Evolutionary conservation across 2,329 filamentous ascomycete genomes (phyloP).

Genomic region (Phialophora expanda): DNA sequence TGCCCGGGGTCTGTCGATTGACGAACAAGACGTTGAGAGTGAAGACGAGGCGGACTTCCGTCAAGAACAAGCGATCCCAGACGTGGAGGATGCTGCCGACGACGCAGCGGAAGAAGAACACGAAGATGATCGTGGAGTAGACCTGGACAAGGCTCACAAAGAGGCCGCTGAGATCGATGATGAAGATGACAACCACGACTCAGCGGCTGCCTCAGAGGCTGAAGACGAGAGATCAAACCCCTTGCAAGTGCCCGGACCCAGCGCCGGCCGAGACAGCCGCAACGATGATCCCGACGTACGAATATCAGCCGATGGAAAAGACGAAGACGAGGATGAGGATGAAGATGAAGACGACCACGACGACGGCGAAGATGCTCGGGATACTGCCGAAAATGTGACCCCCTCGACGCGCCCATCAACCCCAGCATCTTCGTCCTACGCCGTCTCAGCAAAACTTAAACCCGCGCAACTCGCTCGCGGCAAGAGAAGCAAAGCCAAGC

Average conservation of each 20-base stretch:
- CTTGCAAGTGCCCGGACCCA: conserved; percentile 18
- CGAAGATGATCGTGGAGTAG: conserved; percentile 50
- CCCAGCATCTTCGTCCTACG: conserved; percentile 31
- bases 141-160: conserved; percentile 40
- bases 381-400: conserved; percentile 11
- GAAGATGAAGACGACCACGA: conserved; percentile 19
- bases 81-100: conserved; percentile 41
- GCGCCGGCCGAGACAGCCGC: conserved; percentile 42
- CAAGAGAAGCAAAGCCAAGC: conserved; percentile 53
- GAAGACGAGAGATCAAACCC: conserved; percentile 40
- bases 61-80: conserved; percentile 39
- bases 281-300: conserved; percentile 32
- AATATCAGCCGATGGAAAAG: conserved; percentile 33
- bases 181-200: conserved; percentile 31
- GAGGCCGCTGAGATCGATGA: conserved; percentile 45
- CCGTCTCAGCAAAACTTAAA: conserved; percentile 31
- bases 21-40: conserved; percentile 40
- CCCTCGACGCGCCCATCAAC: conserved; percentile 33
- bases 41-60: conserved; percentile 41
- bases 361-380: conserved; percentile 8
- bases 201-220: conserved; percentile 37
- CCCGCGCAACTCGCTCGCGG: conserved; percentile 32
- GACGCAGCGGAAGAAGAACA: conserved; percentile 42
- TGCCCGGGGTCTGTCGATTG: conserved; percentile 32
- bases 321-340: conserved; percentile 21